Evolutionary conservation across 495 filamentous ascomycete genomes (phyloP).

Genomic region (Echria macrotheca): DNA sequence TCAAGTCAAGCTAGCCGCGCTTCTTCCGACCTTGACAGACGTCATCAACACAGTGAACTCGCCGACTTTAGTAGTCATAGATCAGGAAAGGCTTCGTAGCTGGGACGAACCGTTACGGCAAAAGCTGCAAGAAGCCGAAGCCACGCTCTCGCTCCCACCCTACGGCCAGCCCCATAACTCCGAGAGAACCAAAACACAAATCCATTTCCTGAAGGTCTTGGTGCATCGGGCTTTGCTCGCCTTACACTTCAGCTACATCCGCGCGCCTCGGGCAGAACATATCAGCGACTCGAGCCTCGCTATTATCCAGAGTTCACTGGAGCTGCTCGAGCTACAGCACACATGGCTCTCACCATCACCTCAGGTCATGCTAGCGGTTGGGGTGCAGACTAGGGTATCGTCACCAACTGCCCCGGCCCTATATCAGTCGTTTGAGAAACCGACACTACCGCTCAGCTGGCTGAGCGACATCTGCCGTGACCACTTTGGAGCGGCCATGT

Average conservation of each 20-base stretch:
- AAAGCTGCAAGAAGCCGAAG: slow-evolving; percentile 16
- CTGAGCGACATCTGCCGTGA: slow-evolving; percentile 23
- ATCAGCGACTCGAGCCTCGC: slow-evolving; percentile 9
- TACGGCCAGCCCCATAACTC: background rate
- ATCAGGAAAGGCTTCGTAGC: slow-evolving; percentile 7
- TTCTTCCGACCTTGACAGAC: slow-evolving; percentile 14
- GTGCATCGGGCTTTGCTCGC: slow-evolving; percentile 21
- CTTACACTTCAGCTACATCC: slow-evolving; percentile 15
- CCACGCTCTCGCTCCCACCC: background rate
- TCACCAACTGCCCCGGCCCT: background rate
- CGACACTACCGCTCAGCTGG: slow-evolving; percentile 1
- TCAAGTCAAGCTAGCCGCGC: slow-evolving; percentile 16
- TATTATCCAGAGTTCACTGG: slow-evolving; percentile 11
- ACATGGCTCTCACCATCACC: too few species aligned
- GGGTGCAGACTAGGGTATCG: too few species aligned
- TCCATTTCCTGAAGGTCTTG: slow-evolving; percentile 19
- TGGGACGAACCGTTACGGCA: slow-evolving; percentile 15
- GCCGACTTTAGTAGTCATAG: slow-evolving; percentile 9
- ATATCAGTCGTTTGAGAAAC: background rate
- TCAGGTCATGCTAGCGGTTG: background rate
- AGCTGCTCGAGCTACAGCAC: slow-evolving; percentile 16
- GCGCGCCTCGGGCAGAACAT: background rate
- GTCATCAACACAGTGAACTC: slow-evolving; percentile 20
- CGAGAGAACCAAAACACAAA: slow-evolving; percentile 10
- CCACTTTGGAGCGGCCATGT: slow-evolving; percentile 22